These are phyloP conservation scores for Backusella psychrophila DNA, from an alignment of 192 early-diverging fungal species.

Conservation along the genomic window DNA sequence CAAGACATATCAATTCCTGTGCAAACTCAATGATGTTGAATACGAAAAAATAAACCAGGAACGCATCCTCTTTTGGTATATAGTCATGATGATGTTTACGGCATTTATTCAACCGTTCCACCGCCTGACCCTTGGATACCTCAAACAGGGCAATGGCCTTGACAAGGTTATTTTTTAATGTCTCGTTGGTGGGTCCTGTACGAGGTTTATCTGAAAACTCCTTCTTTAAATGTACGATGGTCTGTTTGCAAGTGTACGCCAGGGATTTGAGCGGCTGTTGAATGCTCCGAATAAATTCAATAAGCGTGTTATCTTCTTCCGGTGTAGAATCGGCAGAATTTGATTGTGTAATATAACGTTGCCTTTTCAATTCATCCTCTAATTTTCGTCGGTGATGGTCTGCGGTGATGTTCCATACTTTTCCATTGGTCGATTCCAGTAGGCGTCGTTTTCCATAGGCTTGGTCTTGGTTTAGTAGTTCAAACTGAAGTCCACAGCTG, in stretches of 20 bases:
- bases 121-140: slow-evolving; percentile 41
- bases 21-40: slow-evolving; percentile 77
- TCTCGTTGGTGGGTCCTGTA: not conserved
- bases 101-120: slow-evolving; percentile 37
- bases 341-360: not conserved
- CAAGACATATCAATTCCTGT: slow-evolving; percentile 55
- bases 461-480: slow-evolving; percentile 27
- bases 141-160: slow-evolving; percentile 55
- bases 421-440: not conserved
- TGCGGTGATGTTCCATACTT: slow-evolving; percentile 23
- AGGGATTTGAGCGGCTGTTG: slow-evolving; percentile 53
- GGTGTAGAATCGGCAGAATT: slow-evolving; percentile 1
- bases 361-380: slow-evolving; percentile 27
- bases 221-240: slow-evolving; percentile 47
- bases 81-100: slow-evolving; percentile 18
- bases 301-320: slow-evolving; percentile 25
- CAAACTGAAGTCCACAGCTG: slow-evolving; percentile 66
- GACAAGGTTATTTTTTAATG: slow-evolving; percentile 43
- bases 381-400: slow-evolving; percentile 28
- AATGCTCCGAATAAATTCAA: slow-evolving; percentile 50
- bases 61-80: slow-evolving; percentile 63
- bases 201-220: slow-evolving; percentile 32
- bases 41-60: slow-evolving; percentile 77
- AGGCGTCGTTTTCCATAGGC: slow-evolving; percentile 25
- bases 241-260: slow-evolving; percentile 54